Conservation (phyloP, 164 flowering plant species). For the Akebia trifoliata region DNA sequence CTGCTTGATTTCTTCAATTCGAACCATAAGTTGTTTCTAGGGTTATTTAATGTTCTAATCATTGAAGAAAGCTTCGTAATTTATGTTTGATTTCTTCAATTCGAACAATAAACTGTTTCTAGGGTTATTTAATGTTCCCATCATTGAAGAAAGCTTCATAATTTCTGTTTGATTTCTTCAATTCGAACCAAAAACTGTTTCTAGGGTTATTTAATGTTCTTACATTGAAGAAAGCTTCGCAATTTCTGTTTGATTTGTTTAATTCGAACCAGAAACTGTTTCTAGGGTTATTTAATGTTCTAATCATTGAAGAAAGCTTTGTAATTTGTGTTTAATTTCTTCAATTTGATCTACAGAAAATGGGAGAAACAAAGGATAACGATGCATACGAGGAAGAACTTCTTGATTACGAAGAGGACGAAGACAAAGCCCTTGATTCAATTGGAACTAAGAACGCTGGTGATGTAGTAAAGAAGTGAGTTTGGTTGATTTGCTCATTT, state of each 20-base stretch:
- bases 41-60: not conserved
- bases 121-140: too few species aligned
- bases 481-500: not conserved
- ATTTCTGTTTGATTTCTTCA: too few species aligned
- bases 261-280: too few species aligned
- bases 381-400: constrained; percentile 97
- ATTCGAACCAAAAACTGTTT: too few species aligned
- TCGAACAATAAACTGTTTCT: not conserved
- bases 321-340: not conserved
- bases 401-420: constrained; percentile 94
- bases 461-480: constrained; percentile 78
- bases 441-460: constrained; percentile 52
- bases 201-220: too few species aligned
- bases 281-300: not conserved
- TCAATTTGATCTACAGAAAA: constrained; percentile 10
- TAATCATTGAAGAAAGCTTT: not conserved
- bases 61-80: not conserved
- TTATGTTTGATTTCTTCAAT: not conserved
- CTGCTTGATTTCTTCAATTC: not conserved
- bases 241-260: not conserved
- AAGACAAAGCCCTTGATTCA: constrained; percentile 79
- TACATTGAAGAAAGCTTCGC: not conserved
- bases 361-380: constrained; percentile 77
- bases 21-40: too few species aligned
- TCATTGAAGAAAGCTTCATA: too few species aligned